Conservation (phyloP, 345 rosid species). For the Acer negundo region DNA sequence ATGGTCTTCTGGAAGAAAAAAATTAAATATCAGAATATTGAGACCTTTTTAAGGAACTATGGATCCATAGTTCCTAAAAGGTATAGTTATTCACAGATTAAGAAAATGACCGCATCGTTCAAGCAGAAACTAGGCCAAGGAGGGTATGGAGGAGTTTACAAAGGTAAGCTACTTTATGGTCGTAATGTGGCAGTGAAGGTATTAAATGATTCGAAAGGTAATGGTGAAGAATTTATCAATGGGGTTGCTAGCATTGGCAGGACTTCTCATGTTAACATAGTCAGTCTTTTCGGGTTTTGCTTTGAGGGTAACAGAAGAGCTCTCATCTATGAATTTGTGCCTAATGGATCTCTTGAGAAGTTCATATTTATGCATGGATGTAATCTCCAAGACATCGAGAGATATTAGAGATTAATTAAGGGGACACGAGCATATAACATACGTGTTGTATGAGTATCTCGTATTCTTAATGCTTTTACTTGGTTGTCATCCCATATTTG, state of each 20-base stretch:
- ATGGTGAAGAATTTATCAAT: neutral
- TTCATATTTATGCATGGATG: too few relatives aligned
- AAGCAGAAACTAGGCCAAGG: neutral
- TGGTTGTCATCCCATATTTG: too few relatives aligned
- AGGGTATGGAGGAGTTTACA: neutral
- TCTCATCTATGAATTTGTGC: neutral
- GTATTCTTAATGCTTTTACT: too few relatives aligned
- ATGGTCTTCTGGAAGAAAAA: neutral
- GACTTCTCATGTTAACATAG: neutral
- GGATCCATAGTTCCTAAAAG: neutral
- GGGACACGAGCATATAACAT: too few relatives aligned
- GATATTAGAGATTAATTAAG: neutral
- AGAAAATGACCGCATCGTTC: neutral
- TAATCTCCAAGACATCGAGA: too few relatives aligned
- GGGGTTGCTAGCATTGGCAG: neutral
- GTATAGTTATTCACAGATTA: neutral
- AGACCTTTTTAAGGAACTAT: neutral
- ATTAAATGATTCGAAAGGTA: neutral
- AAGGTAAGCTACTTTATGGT: neutral
- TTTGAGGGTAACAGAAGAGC: neutral
- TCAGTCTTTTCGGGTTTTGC: neutral
- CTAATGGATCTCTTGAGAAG: constrained; percentile 1
- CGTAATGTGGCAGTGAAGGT: neutral
- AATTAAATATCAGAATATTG: too few relatives aligned
- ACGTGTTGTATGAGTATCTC: too few relatives aligned